Evolutionary conservation across 176 grass and related monocot species (phyloP).

Genomic region (Eremochloa ophiuroides): DNA sequence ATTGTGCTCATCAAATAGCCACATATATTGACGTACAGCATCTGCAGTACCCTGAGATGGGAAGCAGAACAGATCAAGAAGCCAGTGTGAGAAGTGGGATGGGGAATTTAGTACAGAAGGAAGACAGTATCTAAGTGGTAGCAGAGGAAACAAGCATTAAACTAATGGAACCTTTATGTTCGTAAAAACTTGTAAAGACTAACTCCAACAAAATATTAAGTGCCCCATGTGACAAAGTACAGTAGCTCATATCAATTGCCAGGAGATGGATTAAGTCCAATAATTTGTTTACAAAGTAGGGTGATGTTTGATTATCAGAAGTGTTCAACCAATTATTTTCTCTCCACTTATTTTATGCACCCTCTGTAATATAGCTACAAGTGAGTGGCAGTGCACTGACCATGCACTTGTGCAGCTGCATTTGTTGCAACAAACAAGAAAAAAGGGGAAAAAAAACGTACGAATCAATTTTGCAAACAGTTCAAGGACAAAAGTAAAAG

Average conservation of each 20-base stretch:
- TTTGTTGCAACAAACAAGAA: background rate
- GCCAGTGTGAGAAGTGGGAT: background rate
- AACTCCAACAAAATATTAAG: background rate
- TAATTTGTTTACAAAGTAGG: background rate
- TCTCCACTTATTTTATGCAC: background rate
- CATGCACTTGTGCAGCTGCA: background rate
- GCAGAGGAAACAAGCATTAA: background rate
- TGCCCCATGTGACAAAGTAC: background rate
- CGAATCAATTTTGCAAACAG: background rate
- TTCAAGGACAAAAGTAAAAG: background rate
- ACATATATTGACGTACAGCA: conserved; percentile 85
- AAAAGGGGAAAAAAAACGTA: background rate
- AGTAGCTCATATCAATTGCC: background rate
- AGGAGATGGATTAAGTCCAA: background rate
- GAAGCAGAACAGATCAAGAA: conserved; percentile 3
- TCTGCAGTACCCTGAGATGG: conserved; percentile 85
- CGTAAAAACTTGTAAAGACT: background rate
- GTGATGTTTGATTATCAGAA: background rate
- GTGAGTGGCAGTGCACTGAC: background rate
- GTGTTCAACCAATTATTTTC: background rate
- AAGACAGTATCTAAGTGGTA: conserved; percentile 1
- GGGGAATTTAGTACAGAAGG: background rate
- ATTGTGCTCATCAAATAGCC: conserved; percentile 98
- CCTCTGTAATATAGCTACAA: background rate
- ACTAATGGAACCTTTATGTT: background rate